Evolutionary conservation across 2,329 filamentous ascomycete genomes (phyloP).

Genomic region (Ophiocordyceps robertsii): DNA sequence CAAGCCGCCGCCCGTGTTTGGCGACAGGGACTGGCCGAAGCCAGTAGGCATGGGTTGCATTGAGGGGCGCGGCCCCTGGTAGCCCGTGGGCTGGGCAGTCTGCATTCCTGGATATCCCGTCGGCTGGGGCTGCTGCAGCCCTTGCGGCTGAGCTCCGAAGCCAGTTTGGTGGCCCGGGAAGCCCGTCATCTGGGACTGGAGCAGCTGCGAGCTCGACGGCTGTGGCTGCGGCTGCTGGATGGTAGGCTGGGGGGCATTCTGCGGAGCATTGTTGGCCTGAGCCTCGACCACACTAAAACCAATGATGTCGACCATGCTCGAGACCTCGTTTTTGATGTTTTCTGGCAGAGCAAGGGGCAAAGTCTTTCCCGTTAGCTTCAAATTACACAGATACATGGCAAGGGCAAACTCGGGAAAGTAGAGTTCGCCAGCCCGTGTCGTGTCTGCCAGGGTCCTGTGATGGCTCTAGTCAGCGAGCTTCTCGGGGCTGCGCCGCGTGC

Average conservation of each 20-base stretch:
- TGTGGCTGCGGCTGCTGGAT: slow-evolving; percentile 63
- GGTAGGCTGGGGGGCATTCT: slow-evolving; percentile 36
- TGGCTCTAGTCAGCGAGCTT: slow-evolving; percentile 6
- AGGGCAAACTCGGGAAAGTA: slow-evolving; percentile 96
- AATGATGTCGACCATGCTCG: slow-evolving; percentile 99
- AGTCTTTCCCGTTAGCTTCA: slow-evolving; percentile 77
- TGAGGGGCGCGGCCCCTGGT: slow-evolving; percentile 72
- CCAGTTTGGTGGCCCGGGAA: slow-evolving; percentile 46
- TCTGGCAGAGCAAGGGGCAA: slow-evolving; percentile 67
- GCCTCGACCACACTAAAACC: slow-evolving; percentile 85
- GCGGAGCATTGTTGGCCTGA: slow-evolving; percentile 46
- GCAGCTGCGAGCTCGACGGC: slow-evolving; percentile 53
- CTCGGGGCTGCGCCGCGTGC: neutral
- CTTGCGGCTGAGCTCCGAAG: slow-evolving; percentile 42
- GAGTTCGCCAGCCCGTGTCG: slow-evolving; percentile 88
- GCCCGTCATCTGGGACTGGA: slow-evolving; percentile 56
- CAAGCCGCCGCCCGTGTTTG: slow-evolving; percentile 25
- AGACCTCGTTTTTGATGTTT: slow-evolving; percentile 87
- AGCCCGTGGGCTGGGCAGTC: slow-evolving; percentile 65
- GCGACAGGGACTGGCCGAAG: slow-evolving; percentile 28
- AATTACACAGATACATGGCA: slow-evolving; percentile 96
- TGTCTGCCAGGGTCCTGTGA: slow-evolving; percentile 75
- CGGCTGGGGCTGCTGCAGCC: slow-evolving; percentile 53
- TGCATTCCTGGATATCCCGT: slow-evolving; percentile 56
- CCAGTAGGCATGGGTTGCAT: slow-evolving; percentile 69